These are phyloP conservation scores for Sugiyamaella mastotermitis DNA, from an alignment of 805 yeast species.

Conservation along the genomic window DNA sequence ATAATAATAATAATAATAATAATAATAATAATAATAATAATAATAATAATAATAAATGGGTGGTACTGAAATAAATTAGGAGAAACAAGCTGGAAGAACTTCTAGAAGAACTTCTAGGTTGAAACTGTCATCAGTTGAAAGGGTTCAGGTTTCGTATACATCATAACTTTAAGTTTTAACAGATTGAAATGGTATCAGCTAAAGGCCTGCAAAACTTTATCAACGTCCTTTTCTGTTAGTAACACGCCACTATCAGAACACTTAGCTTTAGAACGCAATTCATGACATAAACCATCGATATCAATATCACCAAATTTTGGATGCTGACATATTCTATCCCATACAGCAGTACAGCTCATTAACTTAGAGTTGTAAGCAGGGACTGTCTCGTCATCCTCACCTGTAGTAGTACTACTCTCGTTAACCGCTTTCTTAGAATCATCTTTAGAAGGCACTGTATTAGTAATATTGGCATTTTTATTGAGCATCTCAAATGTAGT, in stretches of 20 bases:
- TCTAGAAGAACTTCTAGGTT: too few species aligned
- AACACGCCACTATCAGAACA: conserved; percentile 93
- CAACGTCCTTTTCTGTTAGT: conserved; percentile 73
- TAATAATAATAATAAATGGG: too few species aligned
- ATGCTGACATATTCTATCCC: conserved; percentile 94
- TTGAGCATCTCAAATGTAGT: conserved; percentile 14
- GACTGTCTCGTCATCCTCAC: conserved; percentile 24
- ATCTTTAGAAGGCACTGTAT: background rate
- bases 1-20: too few species aligned
- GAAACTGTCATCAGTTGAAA: too few species aligned
- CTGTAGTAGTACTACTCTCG: conserved; percentile 4
- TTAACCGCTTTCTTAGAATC: too few species aligned
- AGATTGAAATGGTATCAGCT: conserved; percentile 6
- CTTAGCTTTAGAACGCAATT: conserved; percentile 86
- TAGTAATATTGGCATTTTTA: conserved; percentile 5
- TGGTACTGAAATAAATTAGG: too few species aligned
- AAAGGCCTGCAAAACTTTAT: conserved; percentile 37
- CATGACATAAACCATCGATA: conserved; percentile 87
- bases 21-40: too few species aligned
- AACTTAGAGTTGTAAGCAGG: conserved; percentile 27
- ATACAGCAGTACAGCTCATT: conserved; percentile 80
- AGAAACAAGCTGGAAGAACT: too few species aligned
- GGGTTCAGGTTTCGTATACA: too few species aligned
- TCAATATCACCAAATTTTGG: conserved; percentile 91
- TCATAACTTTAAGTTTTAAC: too few species aligned